phyloP scores from a whole-genome alignment of 345 rosid genomes.

The Hypericum perforatum region DNA sequence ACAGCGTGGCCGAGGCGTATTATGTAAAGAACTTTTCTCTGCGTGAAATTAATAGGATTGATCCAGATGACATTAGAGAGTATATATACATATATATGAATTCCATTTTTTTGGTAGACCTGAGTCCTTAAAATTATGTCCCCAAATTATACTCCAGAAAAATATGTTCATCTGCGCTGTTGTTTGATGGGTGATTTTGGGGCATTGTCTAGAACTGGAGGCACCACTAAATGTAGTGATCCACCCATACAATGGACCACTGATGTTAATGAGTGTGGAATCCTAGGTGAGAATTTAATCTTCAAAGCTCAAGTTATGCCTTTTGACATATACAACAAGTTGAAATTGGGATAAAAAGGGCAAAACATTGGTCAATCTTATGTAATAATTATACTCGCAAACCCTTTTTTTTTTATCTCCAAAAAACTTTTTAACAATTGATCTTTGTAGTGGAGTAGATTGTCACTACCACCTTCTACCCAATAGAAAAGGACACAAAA shows the following conservation, averaged over 20 bases:
- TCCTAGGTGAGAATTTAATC: conserved; percentile 29
- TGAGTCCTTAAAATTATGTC: no score
- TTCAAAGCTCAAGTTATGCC: not conserved
- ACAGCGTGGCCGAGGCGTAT: no score
- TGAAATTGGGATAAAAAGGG: conserved; percentile 13
- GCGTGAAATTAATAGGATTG: no score
- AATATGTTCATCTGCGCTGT: no score
- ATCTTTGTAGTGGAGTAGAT: not conserved
- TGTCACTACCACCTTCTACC: not conserved
- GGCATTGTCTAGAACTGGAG: no score
- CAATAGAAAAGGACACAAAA: not conserved
- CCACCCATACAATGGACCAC: conserved; percentile 8
- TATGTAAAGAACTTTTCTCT: no score
- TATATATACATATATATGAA: no score
- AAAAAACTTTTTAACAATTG: not conserved
- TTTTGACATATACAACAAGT: conserved; percentile 17
- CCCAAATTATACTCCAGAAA: no score
- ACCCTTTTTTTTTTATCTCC: not conserved
- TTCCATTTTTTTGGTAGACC: no score
- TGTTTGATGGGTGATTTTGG: no score
- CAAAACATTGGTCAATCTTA: conserved; percentile 27
- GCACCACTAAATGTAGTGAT: no score
- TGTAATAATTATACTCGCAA: not conserved
- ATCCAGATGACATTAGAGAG: no score
- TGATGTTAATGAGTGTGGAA: conserved; percentile 23